Evolutionary conservation across 2,329 filamentous ascomycete genomes (phyloP), one percentile per base, ranked within the genome.

Genomic region (Sarocladiaceae sp.): DNA sequence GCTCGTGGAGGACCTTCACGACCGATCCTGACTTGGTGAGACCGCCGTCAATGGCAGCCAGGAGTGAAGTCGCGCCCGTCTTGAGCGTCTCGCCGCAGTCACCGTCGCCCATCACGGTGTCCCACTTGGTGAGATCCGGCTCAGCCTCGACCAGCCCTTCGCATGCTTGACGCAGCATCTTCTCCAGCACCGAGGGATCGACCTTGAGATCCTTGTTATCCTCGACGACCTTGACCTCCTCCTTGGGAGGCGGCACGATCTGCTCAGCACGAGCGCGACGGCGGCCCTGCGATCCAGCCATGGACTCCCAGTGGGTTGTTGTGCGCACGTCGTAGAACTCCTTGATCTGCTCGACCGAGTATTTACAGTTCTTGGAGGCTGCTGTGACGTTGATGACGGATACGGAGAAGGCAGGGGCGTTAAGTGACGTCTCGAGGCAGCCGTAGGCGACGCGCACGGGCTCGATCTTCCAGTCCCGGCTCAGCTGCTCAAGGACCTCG

Each of bases 361-460:
- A 76, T 2, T 61, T 51, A 55, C 66, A 71, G 47, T 64, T 65
- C 40, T 55, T 55, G 0, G 73, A 67, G 0, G 70, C 67, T 1
- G 66, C 68, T 0, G 72, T 70, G 31, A 80, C 57, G 57, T 82
- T 85, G 54, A 85, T 64, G 40, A 87, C 53, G 3, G 81, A 83
- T 5, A 87, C 72, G 12, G 79, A 83, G 55, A 87, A 87, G 0
- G 82, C 83, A 0, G 82, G 74, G 0, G 81, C 83, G 51, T 87
- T 86, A 53, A 88, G 71, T 13, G 80, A 85, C 0, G 83, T 86
- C 72, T 86, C 84, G 45, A 82, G 73, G 21, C 77, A 80, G 2
- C 83, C 83, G 0, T 72, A 65, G 43, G 77, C 70, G 43, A 84
- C 72, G 23, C 83, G 69, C 3, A 69, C 68, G 0, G 75, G 74